A percentile compares a stretch with the other conserved stretches of the same genome.
phyloP scores from a whole-genome alignment of 2,329 filamentous ascomycete species.

The Fusarium pseudograminearum region DNA sequence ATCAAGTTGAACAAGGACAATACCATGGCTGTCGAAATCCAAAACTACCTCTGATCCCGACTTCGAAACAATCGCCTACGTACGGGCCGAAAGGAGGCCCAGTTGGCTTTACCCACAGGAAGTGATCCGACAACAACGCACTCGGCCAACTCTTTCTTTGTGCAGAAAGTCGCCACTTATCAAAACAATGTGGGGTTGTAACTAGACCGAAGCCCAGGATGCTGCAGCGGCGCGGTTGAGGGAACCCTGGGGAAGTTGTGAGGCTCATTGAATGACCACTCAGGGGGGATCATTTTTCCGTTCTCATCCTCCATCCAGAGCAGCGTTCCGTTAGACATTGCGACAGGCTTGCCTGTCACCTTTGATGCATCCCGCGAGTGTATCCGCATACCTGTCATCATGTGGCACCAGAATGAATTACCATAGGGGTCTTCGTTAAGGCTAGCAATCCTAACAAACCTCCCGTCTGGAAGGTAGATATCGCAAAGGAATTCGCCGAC shows the following conservation, averaged over 20 bases:
- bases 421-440: constrained; percentile 4
- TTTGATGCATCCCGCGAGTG: constrained; percentile 1
- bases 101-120: neutral
- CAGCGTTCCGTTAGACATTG: constrained; percentile 22
- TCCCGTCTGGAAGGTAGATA: constrained; percentile 19
- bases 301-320: constrained; percentile 18
- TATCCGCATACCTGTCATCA: constrained; percentile 16
- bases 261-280: constrained; percentile 30
- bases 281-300: constrained; percentile 5
- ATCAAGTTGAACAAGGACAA: neutral
- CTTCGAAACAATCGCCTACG: neutral
- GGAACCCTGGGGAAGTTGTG: neutral
- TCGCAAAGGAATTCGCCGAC: constrained; percentile 42
- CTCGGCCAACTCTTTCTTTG: neutral
- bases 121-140: neutral
- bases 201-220: constrained; percentile 12
- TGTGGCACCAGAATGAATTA: constrained; percentile 25
- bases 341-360: constrained; percentile 22
- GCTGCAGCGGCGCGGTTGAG: neutral
- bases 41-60: neutral
- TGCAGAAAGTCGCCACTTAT: neutral
- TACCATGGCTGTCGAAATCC: neutral
- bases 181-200: constrained; percentile 19
- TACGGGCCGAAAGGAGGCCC: neutral
- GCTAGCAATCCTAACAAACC: constrained; percentile 30